A percentile compares a stretch with the other conserved stretches of the same genome.
Conservation (phyloP, 352 stramenopile genomes). For the Phytophthora boehmeriae region DNA sequence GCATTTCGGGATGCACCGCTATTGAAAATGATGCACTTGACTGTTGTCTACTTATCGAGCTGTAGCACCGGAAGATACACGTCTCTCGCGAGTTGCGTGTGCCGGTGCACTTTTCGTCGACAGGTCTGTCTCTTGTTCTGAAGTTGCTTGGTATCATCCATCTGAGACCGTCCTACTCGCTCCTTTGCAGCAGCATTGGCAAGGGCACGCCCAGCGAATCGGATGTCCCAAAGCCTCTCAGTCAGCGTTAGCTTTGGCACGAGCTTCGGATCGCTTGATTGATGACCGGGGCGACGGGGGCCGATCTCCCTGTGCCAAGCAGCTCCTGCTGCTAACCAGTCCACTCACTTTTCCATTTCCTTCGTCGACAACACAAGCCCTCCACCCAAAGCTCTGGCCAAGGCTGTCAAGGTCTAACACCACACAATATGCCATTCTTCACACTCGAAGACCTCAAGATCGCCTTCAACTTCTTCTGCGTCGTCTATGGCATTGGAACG, state of each 20-base stretch:
- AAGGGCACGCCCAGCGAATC: slow-evolving; percentile 20
- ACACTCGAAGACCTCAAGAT: slow-evolving; percentile 53
- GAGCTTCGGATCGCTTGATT: slow-evolving; percentile 27
- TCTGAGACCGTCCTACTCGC: slow-evolving; percentile 14
- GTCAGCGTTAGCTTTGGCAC: slow-evolving; percentile 19
- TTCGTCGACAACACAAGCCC: slow-evolving; percentile 21
- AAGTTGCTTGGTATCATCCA: slow-evolving; percentile 18
- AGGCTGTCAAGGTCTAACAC: slow-evolving; percentile 19
- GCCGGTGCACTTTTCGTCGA: slow-evolving; percentile 32
- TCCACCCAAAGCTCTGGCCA: neutral
- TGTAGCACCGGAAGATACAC: too few species aligned
- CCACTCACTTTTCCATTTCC: slow-evolving; percentile 20
- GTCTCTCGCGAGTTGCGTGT: slow-evolving; percentile 8
- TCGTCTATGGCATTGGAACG: slow-evolving; percentile 55
- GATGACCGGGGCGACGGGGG: neutral
- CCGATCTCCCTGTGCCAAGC: neutral
- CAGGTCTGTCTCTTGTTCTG: slow-evolving; percentile 27
- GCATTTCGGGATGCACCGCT: too few species aligned
- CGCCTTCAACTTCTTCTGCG: slow-evolving; percentile 52
- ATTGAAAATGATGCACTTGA: too few species aligned
- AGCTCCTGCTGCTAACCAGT: neutral
- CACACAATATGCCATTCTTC: slow-evolving; percentile 41
- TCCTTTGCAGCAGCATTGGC: slow-evolving; percentile 22
- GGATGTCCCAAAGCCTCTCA: slow-evolving; percentile 18
- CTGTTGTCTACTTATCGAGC: too few species aligned